These are phyloP conservation scores for rapeseed (Brassica napus) DNA, from an alignment of 345 rosid genomes.

Conservation along the genomic window DNA sequence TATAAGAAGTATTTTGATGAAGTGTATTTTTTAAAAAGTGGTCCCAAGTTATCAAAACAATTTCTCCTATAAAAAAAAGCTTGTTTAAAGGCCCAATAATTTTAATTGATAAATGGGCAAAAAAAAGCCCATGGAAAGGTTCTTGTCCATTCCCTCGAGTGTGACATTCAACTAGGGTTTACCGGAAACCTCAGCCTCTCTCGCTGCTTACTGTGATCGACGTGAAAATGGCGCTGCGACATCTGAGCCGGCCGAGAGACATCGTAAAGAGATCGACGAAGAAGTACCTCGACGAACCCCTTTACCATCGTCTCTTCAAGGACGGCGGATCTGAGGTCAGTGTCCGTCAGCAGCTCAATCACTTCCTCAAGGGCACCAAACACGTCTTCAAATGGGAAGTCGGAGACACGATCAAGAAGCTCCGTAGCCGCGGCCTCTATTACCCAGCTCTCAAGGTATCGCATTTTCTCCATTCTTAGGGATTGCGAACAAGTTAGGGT, in stretches of 20 bases:
- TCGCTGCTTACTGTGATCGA: background rate
- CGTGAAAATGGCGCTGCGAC: constrained; percentile 53
- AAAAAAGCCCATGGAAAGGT: constrained; percentile 9
- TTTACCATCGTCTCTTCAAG: constrained; percentile 67
- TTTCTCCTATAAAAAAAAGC: background rate
- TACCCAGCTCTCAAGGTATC: constrained; percentile 76
- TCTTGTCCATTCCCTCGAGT: background rate
- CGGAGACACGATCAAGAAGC: constrained; percentile 80
- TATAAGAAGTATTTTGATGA: background rate
- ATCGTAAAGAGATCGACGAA: constrained; percentile 70
- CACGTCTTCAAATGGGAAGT: constrained; percentile 97
- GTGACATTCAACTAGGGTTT: constrained; percentile 35
- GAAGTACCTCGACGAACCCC: constrained; percentile 86
- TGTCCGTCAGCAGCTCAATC: constrained; percentile 71
- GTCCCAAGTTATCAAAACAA: background rate
- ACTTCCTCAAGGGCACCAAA: constrained; percentile 77
- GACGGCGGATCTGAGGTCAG: constrained; percentile 67
- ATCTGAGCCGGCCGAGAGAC: constrained; percentile 66
- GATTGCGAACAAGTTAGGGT: background rate
- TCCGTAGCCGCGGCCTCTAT: constrained; percentile 69
- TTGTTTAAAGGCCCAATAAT: constrained; percentile 3
- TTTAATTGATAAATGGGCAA: constrained; percentile 9
- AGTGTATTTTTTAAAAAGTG: background rate
- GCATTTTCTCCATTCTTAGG: background rate
- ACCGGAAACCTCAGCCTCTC: constrained; percentile 1